These are phyloP conservation scores for Solanum dulcamara DNA, from an alignment of 257 asterid genomes.

Conservation along the genomic window DNA sequence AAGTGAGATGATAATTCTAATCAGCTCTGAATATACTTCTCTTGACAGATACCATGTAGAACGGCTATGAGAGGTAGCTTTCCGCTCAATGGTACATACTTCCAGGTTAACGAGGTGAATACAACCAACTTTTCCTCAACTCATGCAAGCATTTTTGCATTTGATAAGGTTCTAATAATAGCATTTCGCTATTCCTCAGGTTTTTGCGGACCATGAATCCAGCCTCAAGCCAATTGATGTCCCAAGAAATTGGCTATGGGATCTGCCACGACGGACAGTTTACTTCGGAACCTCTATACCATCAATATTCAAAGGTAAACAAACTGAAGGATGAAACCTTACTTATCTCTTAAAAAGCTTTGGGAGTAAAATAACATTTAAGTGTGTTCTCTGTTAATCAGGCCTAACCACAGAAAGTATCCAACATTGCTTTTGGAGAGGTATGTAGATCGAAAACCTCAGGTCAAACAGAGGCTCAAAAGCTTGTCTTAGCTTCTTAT, in stretches of 20 bases:
- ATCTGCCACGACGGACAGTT: conserved; percentile 75
- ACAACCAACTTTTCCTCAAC: conserved; percentile 1
- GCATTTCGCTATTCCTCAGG: conserved; percentile 31
- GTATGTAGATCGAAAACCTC: conserved; percentile 24
- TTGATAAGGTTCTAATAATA: conserved; percentile 2
- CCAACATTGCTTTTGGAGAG: conserved; percentile 96
- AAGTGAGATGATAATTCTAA: neutral
- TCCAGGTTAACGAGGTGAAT: conserved; percentile 93
- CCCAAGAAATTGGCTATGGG: conserved; percentile 91
- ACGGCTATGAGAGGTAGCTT: conserved; percentile 99
- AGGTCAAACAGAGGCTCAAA: neutral
- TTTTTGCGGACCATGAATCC: conserved; percentile 89
- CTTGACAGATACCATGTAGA: conserved; percentile 85
- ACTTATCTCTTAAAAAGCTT: neutral
- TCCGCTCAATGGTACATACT: conserved; percentile 95
- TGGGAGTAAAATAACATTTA: conserved; percentile 2
- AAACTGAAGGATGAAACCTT: neutral
- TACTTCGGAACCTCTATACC: conserved; percentile 95
- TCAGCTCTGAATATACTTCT: neutral
- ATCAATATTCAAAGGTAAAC: conserved; percentile 78
- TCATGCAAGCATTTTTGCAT: neutral
- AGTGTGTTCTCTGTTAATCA: conserved; percentile 18
- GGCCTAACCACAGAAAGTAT: conserved; percentile 75
- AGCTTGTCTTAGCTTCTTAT: neutral
- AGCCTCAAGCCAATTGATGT: conserved; percentile 72